A percentile compares a stretch with the other conserved stretches of the same genome.
These are phyloP conservation scores for Suillus hirtellus DNA, from an alignment of 768 basidiomycete species.

Conservation along the genomic window DNA sequence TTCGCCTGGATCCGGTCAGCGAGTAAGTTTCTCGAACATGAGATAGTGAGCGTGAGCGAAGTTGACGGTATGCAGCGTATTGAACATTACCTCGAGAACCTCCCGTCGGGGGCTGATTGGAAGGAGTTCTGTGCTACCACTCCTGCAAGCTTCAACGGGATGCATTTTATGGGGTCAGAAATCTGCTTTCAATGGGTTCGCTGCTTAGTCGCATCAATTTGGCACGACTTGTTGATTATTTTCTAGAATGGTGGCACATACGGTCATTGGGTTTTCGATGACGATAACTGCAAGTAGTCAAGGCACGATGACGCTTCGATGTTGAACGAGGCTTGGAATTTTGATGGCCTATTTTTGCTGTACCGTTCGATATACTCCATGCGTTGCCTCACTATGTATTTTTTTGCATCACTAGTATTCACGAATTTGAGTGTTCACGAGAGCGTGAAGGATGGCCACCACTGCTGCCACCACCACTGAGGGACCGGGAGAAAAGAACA, in stretches of 20 bases:
- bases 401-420: not conserved
- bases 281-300: slow-evolving; percentile 15
- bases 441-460: not conserved
- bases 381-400: not conserved
- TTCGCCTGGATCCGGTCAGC: not conserved
- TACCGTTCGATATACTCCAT: not conserved
- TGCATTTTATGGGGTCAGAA: slow-evolving; percentile 27
- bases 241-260: slow-evolving; percentile 22
- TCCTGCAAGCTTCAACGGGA: slow-evolving; percentile 23
- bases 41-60: not conserved
- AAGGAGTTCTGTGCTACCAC: slow-evolving; percentile 35
- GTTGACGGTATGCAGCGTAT: slow-evolving; percentile 22
- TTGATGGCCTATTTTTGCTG: not conserved
- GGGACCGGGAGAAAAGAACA: too few species aligned
- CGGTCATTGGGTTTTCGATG: slow-evolving; percentile 28
- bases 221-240: not conserved
- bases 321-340: not conserved
- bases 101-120: slow-evolving; percentile 31
- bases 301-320: not conserved
- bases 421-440: too few species aligned
- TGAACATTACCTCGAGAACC: slow-evolving; percentile 29
- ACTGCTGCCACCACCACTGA: too few species aligned
- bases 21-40: slow-evolving; percentile 3
- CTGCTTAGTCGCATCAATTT: not conserved
- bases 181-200: slow-evolving; percentile 27